These are phyloP conservation scores for Fusarium papillatum DNA, from an alignment of 2,329 filamentous ascomycete genomes.

Conservation along the genomic window DNA sequence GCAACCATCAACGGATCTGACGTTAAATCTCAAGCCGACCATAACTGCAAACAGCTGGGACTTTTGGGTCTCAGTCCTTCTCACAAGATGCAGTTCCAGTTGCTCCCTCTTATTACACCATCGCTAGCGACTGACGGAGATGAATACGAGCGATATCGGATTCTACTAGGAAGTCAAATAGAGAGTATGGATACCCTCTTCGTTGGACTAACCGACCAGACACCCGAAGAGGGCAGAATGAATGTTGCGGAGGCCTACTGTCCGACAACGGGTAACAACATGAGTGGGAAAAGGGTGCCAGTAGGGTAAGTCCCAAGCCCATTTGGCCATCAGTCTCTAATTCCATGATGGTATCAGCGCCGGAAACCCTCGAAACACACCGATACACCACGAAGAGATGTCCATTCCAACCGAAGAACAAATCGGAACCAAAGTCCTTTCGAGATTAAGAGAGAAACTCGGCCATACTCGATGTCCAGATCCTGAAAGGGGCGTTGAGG, in stretches of 20 bases:
- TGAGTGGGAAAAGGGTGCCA: not conserved
- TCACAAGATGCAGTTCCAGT: too few relatives aligned
- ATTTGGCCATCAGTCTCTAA: not conserved
- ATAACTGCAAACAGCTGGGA: too few relatives aligned
- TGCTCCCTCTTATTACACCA: too few relatives aligned
- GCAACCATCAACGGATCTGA: not conserved
- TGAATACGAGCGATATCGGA: too few relatives aligned
- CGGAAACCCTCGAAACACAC: not conserved
- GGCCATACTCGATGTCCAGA: not conserved
- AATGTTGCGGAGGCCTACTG: not conserved
- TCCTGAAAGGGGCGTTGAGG: not conserved
- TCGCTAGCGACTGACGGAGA: too few relatives aligned
- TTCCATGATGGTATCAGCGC: not conserved
- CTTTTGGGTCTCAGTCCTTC: too few relatives aligned
- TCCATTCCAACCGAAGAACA: not conserved
- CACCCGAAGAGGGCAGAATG: not conserved
- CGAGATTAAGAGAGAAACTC: not conserved
- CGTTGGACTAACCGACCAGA: not conserved
- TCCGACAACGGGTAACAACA: not conserved
- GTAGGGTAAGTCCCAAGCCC: too few relatives aligned
- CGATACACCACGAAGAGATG: not conserved
- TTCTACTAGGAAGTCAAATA: too few relatives aligned
- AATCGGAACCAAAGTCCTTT: not conserved
- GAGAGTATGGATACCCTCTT: not conserved
- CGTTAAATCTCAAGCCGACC: too few relatives aligned